phyloP scores from a whole-genome alignment of 345 rosid species.

The Gossypium mustelinum region DNA sequence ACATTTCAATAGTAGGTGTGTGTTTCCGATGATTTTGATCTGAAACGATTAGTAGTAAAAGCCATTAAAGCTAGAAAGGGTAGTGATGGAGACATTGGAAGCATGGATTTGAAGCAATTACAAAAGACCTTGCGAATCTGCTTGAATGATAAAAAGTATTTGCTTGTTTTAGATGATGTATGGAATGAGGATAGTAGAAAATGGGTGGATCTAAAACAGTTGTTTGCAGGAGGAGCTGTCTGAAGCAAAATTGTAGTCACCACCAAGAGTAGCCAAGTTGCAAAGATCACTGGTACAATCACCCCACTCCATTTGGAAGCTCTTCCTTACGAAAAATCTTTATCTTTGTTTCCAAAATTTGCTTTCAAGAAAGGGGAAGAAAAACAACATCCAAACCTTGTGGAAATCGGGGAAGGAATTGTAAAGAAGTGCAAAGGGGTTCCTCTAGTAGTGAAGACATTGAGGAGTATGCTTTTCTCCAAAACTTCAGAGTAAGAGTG shows the following conservation, averaged over 20 bases:
- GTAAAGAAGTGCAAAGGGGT: constrained; percentile 3
- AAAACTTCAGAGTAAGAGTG: neutral
- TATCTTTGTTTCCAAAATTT: constrained; percentile 19
- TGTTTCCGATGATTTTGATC: neutral
- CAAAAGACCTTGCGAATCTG: neutral
- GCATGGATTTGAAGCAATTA: neutral
- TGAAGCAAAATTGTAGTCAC: constrained; percentile 9
- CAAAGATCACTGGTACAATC: neutral
- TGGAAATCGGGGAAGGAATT: neutral
- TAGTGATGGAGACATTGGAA: neutral
- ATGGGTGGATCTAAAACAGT: neutral
- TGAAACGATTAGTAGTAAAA: neutral
- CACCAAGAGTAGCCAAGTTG: neutral
- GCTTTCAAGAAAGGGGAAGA: constrained; percentile 24
- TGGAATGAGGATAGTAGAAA: neutral
- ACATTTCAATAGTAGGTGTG: neutral
- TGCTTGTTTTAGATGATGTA: neutral
- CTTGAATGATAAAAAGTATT: neutral
- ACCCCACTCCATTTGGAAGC: neutral
- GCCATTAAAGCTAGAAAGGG: neutral
- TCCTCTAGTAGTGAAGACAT: neutral
- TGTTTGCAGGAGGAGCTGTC: neutral
- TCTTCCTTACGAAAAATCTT: constrained; percentile 17
- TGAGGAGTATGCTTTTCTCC: neutral
- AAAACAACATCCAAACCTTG: neutral